These are phyloP conservation scores for Penicillium sp. DNA, from an alignment of 2,329 filamentous ascomycete genomes.

Conservation along the genomic window DNA sequence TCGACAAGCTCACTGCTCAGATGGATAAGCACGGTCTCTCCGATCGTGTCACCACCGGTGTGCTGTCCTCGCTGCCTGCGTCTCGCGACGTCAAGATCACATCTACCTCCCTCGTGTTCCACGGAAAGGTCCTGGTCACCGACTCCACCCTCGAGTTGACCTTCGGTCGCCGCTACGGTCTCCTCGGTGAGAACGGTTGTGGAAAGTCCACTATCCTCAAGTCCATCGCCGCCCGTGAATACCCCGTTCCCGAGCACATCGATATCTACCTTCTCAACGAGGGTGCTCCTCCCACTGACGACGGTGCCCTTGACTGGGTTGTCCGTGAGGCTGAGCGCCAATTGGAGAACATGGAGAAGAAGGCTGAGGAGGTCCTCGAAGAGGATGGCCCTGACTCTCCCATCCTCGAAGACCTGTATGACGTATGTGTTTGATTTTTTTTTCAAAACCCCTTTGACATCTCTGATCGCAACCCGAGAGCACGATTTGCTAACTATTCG, in stretches of 20 bases:
- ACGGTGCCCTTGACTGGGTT: constrained; percentile 96
- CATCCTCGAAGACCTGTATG: constrained; percentile 89
- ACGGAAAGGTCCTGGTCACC: constrained; percentile 92
- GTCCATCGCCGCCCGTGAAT: constrained; percentile 90
- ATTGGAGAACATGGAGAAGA: constrained; percentile 82
- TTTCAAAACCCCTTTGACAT: background rate
- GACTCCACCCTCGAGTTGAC: constrained; percentile 92
- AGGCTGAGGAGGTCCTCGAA: constrained; percentile 89
- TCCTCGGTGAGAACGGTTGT: constrained; percentile 98
- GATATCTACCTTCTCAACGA: constrained; percentile 99
- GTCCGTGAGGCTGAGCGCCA: constrained; percentile 92
- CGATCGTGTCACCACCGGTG: constrained; percentile 97
- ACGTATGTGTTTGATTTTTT: constrained; percentile 61
- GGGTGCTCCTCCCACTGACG: constrained; percentile 84
- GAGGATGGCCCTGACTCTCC: constrained; percentile 89
- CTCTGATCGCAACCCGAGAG: background rate
- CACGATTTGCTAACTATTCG: constrained; percentile 25
- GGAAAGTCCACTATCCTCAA: constrained; percentile 98
- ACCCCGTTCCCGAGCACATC: constrained; percentile 90
- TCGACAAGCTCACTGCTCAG: constrained; percentile 86
- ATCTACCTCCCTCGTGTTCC: constrained; percentile 91
- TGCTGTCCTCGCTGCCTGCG: constrained; percentile 78
- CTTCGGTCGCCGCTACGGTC: constrained; percentile 88
- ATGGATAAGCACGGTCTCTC: constrained; percentile 96
- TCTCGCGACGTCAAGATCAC: constrained; percentile 98